Conservation (phyloP, 2,329 filamentous ascomycete genomes). For the Raffaelea arxii region DNA sequence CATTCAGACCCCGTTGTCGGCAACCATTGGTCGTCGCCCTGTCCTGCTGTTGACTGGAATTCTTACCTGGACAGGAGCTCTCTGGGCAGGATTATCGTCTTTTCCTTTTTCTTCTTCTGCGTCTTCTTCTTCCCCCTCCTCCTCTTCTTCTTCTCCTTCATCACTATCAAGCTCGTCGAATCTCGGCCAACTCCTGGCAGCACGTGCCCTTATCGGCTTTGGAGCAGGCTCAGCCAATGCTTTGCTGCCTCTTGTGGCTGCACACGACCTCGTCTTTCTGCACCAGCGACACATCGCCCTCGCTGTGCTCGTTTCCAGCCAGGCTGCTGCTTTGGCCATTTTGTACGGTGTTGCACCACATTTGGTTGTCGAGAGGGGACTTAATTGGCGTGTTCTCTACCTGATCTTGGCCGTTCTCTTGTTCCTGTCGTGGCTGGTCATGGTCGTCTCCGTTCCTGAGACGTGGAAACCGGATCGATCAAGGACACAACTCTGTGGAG, state of each 20-base stretch:
- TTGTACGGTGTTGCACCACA: conserved; percentile 19
- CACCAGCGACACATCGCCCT: conserved; percentile 26
- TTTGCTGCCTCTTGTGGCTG: conserved; percentile 24
- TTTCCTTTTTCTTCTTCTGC: no score
- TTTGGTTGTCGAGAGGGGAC: conserved; percentile 19
- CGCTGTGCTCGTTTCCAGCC: conserved; percentile 18
- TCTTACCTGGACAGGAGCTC: conserved; percentile 23
- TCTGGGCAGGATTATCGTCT: conserved; percentile 22
- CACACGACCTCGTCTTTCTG: conserved; percentile 28
- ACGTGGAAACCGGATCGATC: conserved; percentile 20
- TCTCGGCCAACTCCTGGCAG: conserved; percentile 21
- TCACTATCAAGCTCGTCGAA: conserved; percentile 4
- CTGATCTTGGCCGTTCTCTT: conserved; percentile 21
- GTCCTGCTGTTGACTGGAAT: conserved; percentile 23
- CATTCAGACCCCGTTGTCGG: conserved; percentile 27
- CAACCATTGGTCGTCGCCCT: conserved; percentile 25
- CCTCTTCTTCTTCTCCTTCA: no score
- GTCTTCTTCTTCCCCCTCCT: no score
- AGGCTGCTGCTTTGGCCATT: conserved; percentile 21
- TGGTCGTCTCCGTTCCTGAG: conserved; percentile 24
- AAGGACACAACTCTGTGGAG: conserved; percentile 16
- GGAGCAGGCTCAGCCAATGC: conserved; percentile 26
- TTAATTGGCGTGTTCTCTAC: conserved; percentile 29
- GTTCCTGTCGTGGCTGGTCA: conserved; percentile 21
- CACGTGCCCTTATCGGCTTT: conserved; percentile 23